Conservation (phyloP, 108 stramenopile genomes). For the Cyclostephanos tholiformis region DNA sequence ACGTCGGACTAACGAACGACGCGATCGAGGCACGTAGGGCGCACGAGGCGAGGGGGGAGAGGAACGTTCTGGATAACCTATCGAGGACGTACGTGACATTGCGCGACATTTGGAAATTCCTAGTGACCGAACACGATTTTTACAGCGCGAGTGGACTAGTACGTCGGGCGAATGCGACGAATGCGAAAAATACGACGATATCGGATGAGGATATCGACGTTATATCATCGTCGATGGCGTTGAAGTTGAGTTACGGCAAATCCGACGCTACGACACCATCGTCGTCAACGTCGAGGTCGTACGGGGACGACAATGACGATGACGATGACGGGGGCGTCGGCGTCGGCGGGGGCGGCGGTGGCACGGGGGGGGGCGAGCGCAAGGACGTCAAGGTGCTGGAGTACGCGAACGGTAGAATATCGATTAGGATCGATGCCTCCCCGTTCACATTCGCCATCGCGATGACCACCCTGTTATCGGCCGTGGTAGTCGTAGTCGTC, state of each 20-base stretch:
- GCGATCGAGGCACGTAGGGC: slow-evolving; percentile 60
- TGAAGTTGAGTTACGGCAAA: slow-evolving; percentile 47
- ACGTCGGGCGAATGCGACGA: slow-evolving; percentile 31
- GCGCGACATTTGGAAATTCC: slow-evolving; percentile 60
- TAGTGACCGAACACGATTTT: slow-evolving; percentile 70
- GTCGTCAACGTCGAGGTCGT: neutral
- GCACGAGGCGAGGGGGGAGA: slow-evolving; percentile 62
- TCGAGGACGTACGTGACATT: slow-evolving; percentile 55
- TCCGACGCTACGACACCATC: neutral
- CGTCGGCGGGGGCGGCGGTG: no score
- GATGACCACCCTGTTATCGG: neutral
- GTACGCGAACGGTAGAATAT: slow-evolving; percentile 23
- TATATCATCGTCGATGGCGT: slow-evolving; percentile 7
- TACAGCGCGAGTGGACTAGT: slow-evolving; percentile 73
- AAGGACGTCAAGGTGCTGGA: neutral
- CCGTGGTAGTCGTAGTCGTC: neutral
- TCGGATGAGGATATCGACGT: neutral
- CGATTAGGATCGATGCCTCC: slow-evolving; percentile 13
- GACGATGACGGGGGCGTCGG: no score
- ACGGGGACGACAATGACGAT: neutral
- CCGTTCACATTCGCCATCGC: neutral
- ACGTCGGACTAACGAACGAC: slow-evolving; percentile 65
- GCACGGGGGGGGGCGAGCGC: neutral
- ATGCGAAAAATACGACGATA: neutral
- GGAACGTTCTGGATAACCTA: slow-evolving; percentile 53